A percentile compares a stretch with the other conserved stretches of the same genome.
Conservation (phyloP, 768 basidiomycete genomes). For the Trichaptum fuscoviolaceum region DNA sequence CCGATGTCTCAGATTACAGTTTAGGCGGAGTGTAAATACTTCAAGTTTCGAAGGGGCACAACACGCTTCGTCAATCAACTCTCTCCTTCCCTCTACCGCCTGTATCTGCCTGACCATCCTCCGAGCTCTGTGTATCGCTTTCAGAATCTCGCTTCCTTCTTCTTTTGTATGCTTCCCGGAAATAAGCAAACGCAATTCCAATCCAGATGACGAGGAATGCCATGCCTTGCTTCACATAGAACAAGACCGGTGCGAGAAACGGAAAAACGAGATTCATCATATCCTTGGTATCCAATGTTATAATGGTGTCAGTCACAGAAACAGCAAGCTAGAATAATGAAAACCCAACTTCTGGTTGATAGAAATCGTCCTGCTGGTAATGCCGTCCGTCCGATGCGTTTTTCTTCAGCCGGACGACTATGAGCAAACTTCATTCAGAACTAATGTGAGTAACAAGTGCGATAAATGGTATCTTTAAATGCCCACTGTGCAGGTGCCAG, state of each 20-base stretch:
- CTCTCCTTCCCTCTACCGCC: not conserved
- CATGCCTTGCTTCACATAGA: not conserved
- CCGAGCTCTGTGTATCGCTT: not conserved
- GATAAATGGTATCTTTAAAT: not conserved
- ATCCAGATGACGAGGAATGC: not conserved
- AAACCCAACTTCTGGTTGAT: constrained; percentile 48
- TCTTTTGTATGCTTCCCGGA: not conserved
- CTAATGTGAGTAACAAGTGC: not conserved
- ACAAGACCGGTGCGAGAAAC: not conserved
- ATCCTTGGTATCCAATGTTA: not conserved
- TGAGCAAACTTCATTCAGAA: not conserved
- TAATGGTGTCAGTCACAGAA: not conserved
- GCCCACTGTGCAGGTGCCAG: constrained; percentile 44
- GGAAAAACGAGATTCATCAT: not conserved
- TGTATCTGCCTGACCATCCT: not conserved
- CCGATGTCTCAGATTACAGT: not conserved
- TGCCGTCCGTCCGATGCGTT: constrained; percentile 23
- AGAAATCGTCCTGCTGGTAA: constrained; percentile 55
- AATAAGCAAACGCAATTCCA: not conserved
- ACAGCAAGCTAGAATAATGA: not conserved
- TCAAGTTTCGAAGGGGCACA: not conserved
- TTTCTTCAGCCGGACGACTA: not conserved
- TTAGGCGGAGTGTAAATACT: not conserved
- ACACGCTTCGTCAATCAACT: not conserved
- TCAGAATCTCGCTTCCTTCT: not conserved